These are phyloP conservation scores for Trichoderma endophyticum DNA, from an alignment of 2,329 filamentous ascomycete genomes.

Conservation along the genomic window DNA sequence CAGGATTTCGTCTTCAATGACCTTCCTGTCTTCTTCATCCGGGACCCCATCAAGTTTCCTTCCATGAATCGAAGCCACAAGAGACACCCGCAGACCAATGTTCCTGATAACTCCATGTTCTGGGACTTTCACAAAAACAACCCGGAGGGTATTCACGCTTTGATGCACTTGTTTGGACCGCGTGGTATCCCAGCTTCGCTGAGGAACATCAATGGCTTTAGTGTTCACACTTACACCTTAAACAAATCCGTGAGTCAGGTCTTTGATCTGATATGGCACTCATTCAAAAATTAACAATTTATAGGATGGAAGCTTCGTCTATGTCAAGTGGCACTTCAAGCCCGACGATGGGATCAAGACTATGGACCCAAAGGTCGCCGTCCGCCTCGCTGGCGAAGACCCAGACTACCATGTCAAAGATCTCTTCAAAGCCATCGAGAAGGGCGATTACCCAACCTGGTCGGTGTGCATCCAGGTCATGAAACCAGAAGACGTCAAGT, in stretches of 20 bases:
- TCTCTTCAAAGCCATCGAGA: slow-evolving; percentile 60
- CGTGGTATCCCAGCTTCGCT: slow-evolving; percentile 63
- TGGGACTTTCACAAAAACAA: slow-evolving; percentile 49
- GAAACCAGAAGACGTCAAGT: slow-evolving; percentile 57
- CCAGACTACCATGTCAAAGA: slow-evolving; percentile 63
- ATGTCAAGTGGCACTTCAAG: slow-evolving; percentile 63
- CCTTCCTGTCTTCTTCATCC: slow-evolving; percentile 70
- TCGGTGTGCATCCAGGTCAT: slow-evolving; percentile 62
- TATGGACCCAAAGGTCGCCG: slow-evolving; percentile 57
- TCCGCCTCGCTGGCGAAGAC: slow-evolving; percentile 51
- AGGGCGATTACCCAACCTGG: slow-evolving; percentile 61
- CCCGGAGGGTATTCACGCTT: slow-evolving; percentile 60
- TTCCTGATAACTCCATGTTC: slow-evolving; percentile 62
- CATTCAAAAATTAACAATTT: neutral
- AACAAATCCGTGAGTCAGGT: slow-evolving; percentile 43
- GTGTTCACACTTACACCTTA: slow-evolving; percentile 65
- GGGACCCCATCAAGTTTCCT: slow-evolving; percentile 72
- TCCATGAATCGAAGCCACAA: slow-evolving; percentile 76
- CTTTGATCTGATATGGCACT: neutral
- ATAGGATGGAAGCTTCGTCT: slow-evolving; percentile 61
- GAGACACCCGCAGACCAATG: slow-evolving; percentile 67
- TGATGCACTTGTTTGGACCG: slow-evolving; percentile 64
- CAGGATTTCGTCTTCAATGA: slow-evolving; percentile 62
- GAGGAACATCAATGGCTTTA: slow-evolving; percentile 66
- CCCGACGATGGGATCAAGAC: slow-evolving; percentile 61